A percentile compares a stretch with the other conserved stretches of the same genome.
Evolutionary conservation across 352 stramenopile genomes (phyloP).

Genomic region (Phytophthora pinifolia): DNA sequence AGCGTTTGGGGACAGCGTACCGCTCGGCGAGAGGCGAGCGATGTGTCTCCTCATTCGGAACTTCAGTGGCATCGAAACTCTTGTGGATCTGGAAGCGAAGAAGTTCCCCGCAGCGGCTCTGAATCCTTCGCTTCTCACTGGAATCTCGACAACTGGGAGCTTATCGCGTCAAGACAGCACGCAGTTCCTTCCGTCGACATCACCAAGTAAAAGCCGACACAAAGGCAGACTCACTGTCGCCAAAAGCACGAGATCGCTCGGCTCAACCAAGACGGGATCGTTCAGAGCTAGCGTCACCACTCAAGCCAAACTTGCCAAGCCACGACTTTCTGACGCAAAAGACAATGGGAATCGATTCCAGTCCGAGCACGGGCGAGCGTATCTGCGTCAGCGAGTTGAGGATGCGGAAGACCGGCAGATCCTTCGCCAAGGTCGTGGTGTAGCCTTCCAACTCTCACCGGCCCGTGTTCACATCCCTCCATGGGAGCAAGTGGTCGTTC

Average conservation of each 20-base stretch:
- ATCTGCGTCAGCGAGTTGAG: constrained; percentile 43
- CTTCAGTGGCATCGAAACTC: constrained; percentile 72
- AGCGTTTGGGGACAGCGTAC: constrained; percentile 59
- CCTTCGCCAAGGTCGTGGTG: constrained; percentile 47
- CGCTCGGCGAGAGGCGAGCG: constrained; percentile 52
- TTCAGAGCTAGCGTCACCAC: not conserved
- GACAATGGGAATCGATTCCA: constrained; percentile 58
- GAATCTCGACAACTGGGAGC: not conserved
- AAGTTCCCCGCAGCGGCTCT: constrained; percentile 37
- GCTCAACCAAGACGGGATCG: constrained; percentile 14
- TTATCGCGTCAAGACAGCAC: constrained; percentile 1
- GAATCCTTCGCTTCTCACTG: not conserved
- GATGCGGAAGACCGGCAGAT: constrained; percentile 48
- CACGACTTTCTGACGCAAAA: constrained; percentile 38
- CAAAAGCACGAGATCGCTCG: constrained; percentile 3
- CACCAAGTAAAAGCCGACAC: constrained; percentile 16
- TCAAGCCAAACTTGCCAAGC: constrained; percentile 21
- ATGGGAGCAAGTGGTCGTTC: constrained; percentile 59
- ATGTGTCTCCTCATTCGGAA: constrained; percentile 70
- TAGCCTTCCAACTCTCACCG: constrained; percentile 50
- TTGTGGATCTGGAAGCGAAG: constrained; percentile 62
- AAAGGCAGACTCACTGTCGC: constrained; percentile 3
- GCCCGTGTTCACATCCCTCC: constrained; percentile 39
- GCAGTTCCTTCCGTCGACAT: constrained; percentile 6
- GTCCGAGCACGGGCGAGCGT: constrained; percentile 46